Evolutionary conservation across 108 stramenopile species (phyloP), one percentile per base, ranked within the genome.

Genomic region (Nitzschia inconspicua): DNA sequence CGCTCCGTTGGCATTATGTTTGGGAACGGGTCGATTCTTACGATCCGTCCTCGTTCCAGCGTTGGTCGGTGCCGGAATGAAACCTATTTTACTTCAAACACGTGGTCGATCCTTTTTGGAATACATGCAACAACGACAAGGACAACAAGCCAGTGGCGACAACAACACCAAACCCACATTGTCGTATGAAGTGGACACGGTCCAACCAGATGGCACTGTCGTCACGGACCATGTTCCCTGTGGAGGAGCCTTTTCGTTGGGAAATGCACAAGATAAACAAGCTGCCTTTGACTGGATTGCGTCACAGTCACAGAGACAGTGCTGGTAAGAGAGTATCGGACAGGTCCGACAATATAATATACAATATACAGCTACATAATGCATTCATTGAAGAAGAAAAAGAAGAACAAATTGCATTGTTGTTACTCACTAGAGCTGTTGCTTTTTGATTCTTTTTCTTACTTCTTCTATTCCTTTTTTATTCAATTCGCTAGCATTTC

Each of bases 1-100:
- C n/a, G n/a, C n/a, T n/a, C n/a, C n/a, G n/a, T n/a, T n/a, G n/a
- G n/a, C n/a, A n/a, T n/a, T n/a, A n/a, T 90, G 88, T 68, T 36
- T 94, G 30, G 94, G 94, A 47, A 85, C 88, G 2, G 94, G 94
- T 29, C 80, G 94, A 0, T 95, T 95, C 61, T 76, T 95, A 28
- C 80, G 94, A 8, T 63, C 83, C 27, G 94, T 95, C 28, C 66
- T 92, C 50, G 85, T 95, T 26, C 94, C 94, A 7, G 73, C 87
- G 35, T 56, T 84, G 42, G 34, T 60, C 11, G 76, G 39, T 3
- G 42, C 66, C 13, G 63, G 52, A 10, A 27, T 37, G 27, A 60
- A 76, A 19, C 61, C 74, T 0, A 79, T 59, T 26, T 66, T 95
- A 27, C 71, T 95, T 65, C 88, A 92, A 70, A 78, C 89, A 28